Evolutionary conservation across 1,284 basidiomycete genomes (phyloP).

Genomic region (Abortiporus biennis): DNA sequence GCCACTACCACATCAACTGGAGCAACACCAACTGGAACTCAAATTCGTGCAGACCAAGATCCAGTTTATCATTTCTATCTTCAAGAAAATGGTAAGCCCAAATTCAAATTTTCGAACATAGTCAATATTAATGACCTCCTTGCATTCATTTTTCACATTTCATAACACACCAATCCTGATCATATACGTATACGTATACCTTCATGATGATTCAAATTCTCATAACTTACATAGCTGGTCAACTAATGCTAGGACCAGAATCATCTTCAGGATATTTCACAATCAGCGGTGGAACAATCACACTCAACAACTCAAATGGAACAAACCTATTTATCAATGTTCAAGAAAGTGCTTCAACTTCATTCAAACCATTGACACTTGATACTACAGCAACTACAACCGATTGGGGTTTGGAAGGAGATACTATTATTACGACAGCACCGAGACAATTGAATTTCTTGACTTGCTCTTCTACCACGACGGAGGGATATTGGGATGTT

Average conservation of each 20-base stretch:
- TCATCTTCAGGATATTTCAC: constrained; percentile 45
- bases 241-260: constrained; percentile 48
- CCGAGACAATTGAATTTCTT: constrained; percentile 51
- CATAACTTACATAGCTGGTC: constrained; percentile 40
- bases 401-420: constrained; percentile 52
- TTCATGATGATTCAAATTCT: no score
- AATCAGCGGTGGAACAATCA: constrained; percentile 37
- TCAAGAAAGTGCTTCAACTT: constrained; percentile 34
- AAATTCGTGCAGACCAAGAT: constrained; percentile 46
- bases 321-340: constrained; percentile 43
- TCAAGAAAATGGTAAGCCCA: constrained; percentile 37
- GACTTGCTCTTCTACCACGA: constrained; percentile 39
- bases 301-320: constrained; percentile 33
- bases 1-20: constrained; percentile 35
- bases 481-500: constrained; percentile 37
- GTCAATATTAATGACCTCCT: no score
- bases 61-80: constrained; percentile 56
- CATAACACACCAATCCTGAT: neutral
- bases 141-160: no score
- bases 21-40: constrained; percentile 42
- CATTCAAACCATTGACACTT: constrained; percentile 45
- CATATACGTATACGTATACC: no score
- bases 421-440: constrained; percentile 49
- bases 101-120: no score
- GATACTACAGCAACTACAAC: constrained; percentile 41